Percentiles rank a stretch among this genome's conserved stretches.
These are phyloP conservation scores for Fusarium sp. DNA, from an alignment of 2,329 filamentous ascomycete genomes.

Conservation along the genomic window DNA sequence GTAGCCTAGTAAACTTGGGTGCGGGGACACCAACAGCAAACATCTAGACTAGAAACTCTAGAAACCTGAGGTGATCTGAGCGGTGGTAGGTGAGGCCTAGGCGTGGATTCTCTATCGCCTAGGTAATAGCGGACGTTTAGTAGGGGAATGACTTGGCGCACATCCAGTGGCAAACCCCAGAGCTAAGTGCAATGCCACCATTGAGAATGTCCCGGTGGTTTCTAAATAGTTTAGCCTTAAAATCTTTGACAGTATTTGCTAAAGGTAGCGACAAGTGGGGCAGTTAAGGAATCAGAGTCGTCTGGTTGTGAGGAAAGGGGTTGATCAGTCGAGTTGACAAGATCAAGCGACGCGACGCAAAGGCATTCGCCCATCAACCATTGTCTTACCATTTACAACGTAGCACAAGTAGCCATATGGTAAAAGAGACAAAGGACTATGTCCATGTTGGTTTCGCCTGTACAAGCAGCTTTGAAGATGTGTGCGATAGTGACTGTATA, in stretches of 20 bases:
- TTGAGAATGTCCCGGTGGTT: background rate
- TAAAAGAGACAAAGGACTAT: slow-evolving; percentile 12
- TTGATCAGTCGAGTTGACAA: background rate
- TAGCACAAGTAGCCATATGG: slow-evolving; percentile 4
- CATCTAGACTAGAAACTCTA: background rate
- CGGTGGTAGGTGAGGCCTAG: background rate
- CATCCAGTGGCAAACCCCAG: background rate
- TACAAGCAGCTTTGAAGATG: background rate
- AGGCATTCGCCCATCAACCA: slow-evolving; percentile 19
- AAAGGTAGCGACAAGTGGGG: background rate
- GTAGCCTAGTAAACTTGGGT: background rate
- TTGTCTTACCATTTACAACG: slow-evolving; percentile 2
- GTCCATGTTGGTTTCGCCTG: background rate
- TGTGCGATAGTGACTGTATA: background rate
- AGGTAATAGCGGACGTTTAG: background rate
- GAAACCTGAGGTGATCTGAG: background rate
- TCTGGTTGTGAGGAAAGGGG: background rate
- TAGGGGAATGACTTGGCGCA: background rate
- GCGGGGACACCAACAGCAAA: background rate
- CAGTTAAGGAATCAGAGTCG: background rate
- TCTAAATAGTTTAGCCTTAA: background rate
- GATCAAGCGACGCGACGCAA: slow-evolving; percentile 6
- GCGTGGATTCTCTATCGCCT: background rate
- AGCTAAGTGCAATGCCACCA: background rate
- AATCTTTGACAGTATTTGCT: slow-evolving; percentile 25